phyloP scores from a whole-genome alignment of 495 filamentous ascomycete genomes.

The Hypoxylon lenormandii region DNA sequence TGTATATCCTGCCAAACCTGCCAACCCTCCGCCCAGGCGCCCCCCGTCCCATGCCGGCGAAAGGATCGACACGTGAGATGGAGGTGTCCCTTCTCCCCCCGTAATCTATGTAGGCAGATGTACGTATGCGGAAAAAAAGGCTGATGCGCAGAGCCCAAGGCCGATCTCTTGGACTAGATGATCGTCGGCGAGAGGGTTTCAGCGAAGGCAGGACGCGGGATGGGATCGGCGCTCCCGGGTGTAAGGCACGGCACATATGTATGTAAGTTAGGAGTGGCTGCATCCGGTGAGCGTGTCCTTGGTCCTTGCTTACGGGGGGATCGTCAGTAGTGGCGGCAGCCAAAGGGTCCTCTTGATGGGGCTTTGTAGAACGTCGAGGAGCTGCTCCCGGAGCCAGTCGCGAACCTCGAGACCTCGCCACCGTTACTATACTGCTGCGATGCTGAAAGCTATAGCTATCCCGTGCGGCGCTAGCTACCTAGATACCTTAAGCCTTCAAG shows the following conservation, averaged over 20 bases:
- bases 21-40: conserved; percentile 38
- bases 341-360: neutral
- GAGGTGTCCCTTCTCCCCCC: neutral
- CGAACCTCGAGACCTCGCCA: no score
- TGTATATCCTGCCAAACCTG: neutral
- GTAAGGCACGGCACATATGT: conserved; percentile 39
- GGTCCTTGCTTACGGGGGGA: conserved; percentile 16
- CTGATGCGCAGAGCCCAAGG: neutral
- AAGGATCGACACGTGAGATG: conserved; percentile 40
- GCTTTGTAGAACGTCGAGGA: no score
- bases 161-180: conserved; percentile 24
- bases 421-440: no score
- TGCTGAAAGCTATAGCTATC: no score
- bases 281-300: conserved; percentile 38
- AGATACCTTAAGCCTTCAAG: conserved; percentile 7
- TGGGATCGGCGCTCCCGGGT: conserved; percentile 44
- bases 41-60: conserved; percentile 5
- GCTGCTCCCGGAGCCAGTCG: no score
- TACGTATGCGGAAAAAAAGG: conserved; percentile 15
- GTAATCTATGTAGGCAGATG: neutral
- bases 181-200: conserved; percentile 24
- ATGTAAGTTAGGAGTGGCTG: conserved; percentile 27
- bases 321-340: neutral
- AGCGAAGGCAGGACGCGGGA: conserved; percentile 30
- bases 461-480: conserved; percentile 25